Evolutionary conservation across 768 basidiomycete genomes (phyloP).

Genomic region (Royoungia palumana): DNA sequence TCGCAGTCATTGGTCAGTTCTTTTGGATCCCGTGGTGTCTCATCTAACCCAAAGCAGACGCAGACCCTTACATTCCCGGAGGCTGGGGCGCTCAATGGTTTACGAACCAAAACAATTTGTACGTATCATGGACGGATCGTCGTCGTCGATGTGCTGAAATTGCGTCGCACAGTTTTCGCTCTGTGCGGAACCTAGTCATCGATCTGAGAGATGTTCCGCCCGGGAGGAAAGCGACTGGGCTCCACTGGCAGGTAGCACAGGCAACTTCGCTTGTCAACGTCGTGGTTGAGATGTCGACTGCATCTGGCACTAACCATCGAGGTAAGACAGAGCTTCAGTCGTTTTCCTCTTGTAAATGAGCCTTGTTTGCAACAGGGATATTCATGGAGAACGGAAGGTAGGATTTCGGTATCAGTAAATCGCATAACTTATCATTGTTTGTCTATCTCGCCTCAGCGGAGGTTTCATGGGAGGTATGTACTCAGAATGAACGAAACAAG

Average conservation of each 20-base stretch:
- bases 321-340: slow-evolving; percentile 38
- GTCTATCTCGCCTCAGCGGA: slow-evolving; percentile 24
- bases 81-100: slow-evolving; percentile 35
- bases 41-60: slow-evolving; percentile 40
- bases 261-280: slow-evolving; percentile 72
- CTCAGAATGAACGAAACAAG: background rate
- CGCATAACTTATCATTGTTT: background rate
- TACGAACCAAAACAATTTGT: slow-evolving; percentile 23
- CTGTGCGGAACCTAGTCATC: slow-evolving; percentile 71
- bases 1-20: slow-evolving; percentile 66
- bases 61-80: slow-evolving; percentile 64
- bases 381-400: slow-evolving; percentile 76
- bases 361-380: slow-evolving; percentile 34
- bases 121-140: background rate
- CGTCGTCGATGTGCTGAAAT: slow-evolving; percentile 1
- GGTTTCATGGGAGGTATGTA: slow-evolving; percentile 54
- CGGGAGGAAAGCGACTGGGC: slow-evolving; percentile 51
- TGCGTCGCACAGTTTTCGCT: slow-evolving; percentile 49
- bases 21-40: background rate
- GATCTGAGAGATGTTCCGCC: slow-evolving; percentile 59
- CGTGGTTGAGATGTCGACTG: slow-evolving; percentile 65
- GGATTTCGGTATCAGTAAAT: background rate
- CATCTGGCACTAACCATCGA: slow-evolving; percentile 60
- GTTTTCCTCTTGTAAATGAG: background rate
- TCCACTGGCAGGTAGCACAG: slow-evolving; percentile 84